phyloP scores from a whole-genome alignment of 371 early-diverging fungal species.

The Apophysomyces sp. region DNA sequence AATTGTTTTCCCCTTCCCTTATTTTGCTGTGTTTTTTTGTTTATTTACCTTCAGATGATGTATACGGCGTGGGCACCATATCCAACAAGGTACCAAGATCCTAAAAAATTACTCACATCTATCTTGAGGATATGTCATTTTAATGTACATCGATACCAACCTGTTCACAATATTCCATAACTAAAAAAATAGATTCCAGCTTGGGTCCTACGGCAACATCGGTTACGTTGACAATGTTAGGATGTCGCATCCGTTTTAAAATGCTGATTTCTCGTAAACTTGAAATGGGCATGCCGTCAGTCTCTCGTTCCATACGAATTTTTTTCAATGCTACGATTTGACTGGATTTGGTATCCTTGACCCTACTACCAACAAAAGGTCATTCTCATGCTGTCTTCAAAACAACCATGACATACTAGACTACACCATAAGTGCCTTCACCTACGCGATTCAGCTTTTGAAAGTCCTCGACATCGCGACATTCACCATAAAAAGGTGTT shows the following conservation, averaged over 20 bases:
- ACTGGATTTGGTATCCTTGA: constrained; percentile 61
- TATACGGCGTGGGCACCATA: constrained; percentile 57
- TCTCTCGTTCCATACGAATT: constrained; percentile 82
- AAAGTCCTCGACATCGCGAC: constrained; percentile 66
- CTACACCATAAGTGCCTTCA: constrained; percentile 89
- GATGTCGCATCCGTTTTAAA: constrained; percentile 79
- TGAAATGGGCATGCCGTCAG: constrained; percentile 79
- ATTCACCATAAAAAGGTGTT: constrained; percentile 52
- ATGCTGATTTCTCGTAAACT: constrained; percentile 93
- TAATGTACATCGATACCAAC: constrained; percentile 18
- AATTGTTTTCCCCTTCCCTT: too few relatives aligned
- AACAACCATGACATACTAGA: constrained; percentile 59
- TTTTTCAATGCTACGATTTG: constrained; percentile 89
- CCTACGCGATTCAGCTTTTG: constrained; percentile 71
- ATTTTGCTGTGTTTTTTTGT: background rate
- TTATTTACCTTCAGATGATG: constrained; percentile 56
- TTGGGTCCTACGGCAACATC: constrained; percentile 75
- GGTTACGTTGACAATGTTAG: constrained; percentile 82
- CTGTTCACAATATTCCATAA: constrained; percentile 82
- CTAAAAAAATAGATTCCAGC: constrained; percentile 69
- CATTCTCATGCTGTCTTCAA: constrained; percentile 4
- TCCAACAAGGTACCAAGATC: constrained; percentile 72
- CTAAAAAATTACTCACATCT: constrained; percentile 19
- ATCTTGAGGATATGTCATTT: background rate
- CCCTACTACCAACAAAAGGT: constrained; percentile 39